These are phyloP conservation scores for Ceratorhiza oryzae-sativae DNA, from an alignment of 1,284 basidiomycete genomes.

Conservation along the genomic window DNA sequence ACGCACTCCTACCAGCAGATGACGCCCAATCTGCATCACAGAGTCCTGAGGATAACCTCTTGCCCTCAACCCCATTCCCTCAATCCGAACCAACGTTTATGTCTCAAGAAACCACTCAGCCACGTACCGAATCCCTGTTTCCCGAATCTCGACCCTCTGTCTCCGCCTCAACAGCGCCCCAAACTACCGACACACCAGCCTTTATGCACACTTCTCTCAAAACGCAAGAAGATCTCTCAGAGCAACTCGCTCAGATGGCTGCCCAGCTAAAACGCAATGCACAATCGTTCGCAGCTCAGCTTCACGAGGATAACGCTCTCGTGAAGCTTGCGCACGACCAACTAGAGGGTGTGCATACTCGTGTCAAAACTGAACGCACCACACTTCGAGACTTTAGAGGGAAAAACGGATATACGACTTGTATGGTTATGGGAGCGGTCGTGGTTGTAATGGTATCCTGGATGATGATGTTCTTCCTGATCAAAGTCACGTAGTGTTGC, in stretches of 20 bases:
- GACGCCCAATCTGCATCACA: conserved; percentile 43
- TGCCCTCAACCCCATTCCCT: conserved; percentile 48
- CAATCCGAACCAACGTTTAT: conserved; percentile 44
- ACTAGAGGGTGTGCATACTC: conserved; percentile 71
- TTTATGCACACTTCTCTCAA: conserved; percentile 65
- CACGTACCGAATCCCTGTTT: conserved; percentile 32
- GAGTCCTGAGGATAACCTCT: conserved; percentile 43
- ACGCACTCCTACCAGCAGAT: conserved; percentile 26
- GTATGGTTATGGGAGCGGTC: conserved; percentile 68
- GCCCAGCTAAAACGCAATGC: conserved; percentile 77
- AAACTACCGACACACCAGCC: conserved; percentile 54
- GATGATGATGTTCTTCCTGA: conserved; percentile 73
- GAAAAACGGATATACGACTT: conserved; percentile 75
- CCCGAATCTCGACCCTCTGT: conserved; percentile 25
- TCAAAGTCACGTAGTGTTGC: conserved; percentile 61
- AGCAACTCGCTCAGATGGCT: conserved; percentile 79
- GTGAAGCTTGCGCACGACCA: conserved; percentile 67
- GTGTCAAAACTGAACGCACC: conserved; percentile 69
- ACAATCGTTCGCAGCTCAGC: conserved; percentile 67
- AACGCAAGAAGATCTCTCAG: conserved; percentile 73
- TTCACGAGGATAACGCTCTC: conserved; percentile 70
- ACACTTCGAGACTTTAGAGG: conserved; percentile 68
- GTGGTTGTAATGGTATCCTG: conserved; percentile 68
- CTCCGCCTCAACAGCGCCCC: conserved; percentile 14
- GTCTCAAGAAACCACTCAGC: conserved; percentile 47